These are phyloP conservation scores for Schwanniomyces sp. DNA, from an alignment of 805 yeast species.

Conservation along the genomic window DNA sequence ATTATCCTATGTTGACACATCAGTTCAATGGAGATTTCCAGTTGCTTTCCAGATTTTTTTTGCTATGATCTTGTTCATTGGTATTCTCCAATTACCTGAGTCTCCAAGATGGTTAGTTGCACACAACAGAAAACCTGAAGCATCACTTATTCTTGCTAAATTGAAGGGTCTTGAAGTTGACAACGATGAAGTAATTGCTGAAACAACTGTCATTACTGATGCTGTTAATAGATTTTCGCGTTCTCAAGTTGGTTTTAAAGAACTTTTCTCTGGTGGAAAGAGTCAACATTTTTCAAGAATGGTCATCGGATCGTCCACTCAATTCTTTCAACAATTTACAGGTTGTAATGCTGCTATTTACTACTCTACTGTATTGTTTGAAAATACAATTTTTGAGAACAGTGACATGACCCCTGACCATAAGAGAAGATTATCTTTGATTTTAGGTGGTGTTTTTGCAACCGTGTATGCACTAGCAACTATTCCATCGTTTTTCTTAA, in stretches of 20 bases:
- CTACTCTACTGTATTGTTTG: constrained; percentile 84
- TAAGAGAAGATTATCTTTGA: constrained; percentile 51
- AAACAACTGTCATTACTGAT: constrained; percentile 45
- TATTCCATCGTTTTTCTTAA: constrained; percentile 42
- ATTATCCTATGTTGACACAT: constrained; percentile 58
- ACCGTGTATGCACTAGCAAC: constrained; percentile 59
- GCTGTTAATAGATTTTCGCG: constrained; percentile 50
- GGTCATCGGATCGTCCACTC: constrained; percentile 67
- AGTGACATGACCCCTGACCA: constrained; percentile 22
- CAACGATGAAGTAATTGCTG: constrained; percentile 43
- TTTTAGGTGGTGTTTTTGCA: constrained; percentile 66
- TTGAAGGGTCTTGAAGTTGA: constrained; percentile 38
- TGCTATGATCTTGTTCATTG: constrained; percentile 42
- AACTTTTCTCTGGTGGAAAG: constrained; percentile 49
- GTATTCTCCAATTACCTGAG: constrained; percentile 55
- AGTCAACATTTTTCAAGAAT: constrained; percentile 58
- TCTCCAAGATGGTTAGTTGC: constrained; percentile 73
- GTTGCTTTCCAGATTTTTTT: constrained; percentile 63
- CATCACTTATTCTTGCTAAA: constrained; percentile 34
- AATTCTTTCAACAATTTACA: constrained; percentile 85
- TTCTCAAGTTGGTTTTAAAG: constrained; percentile 46
- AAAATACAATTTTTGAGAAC: constrained; percentile 43
- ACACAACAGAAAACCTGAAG: constrained; percentile 37
- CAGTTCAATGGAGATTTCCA: constrained; percentile 47
- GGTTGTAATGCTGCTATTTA: constrained; percentile 92